A percentile compares a stretch with the other conserved stretches of the same genome.
phyloP scores from a whole-genome alignment of 148 eudicot genomes.

The Euryodendron excelsum region DNA sequence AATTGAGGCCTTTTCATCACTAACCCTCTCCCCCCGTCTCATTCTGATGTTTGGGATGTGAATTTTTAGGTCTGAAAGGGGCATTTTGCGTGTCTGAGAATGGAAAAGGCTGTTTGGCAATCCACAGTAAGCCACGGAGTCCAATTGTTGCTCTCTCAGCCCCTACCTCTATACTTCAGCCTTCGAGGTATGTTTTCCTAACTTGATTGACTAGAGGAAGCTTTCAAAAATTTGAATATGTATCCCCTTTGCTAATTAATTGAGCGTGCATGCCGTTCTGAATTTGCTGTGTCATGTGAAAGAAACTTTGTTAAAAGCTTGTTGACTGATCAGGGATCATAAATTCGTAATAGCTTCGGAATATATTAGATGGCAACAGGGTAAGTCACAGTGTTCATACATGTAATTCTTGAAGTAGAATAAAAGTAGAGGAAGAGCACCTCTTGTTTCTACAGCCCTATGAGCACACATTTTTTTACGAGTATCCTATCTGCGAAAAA shows the following conservation, averaged over 20 bases:
- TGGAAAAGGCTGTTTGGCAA: slow-evolving; percentile 42
- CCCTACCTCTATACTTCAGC: slow-evolving; percentile 19
- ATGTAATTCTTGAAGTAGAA: slow-evolving; percentile 2
- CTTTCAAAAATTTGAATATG: not conserved
- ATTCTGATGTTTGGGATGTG: no score
- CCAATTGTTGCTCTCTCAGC: slow-evolving; percentile 31
- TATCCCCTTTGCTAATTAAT: not conserved
- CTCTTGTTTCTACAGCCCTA: not conserved
- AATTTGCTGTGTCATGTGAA: not conserved
- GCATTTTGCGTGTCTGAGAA: slow-evolving; percentile 32
- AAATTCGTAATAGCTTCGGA: not conserved
- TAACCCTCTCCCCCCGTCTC: not conserved
- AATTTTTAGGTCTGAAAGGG: slow-evolving; percentile 39
- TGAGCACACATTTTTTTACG: not conserved
- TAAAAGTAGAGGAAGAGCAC: slow-evolving; percentile 1
- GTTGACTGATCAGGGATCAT: not conserved
- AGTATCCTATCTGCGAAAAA: not conserved
- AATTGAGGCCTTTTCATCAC: not conserved
- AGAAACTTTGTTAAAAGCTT: not conserved
- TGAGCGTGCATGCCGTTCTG: not conserved
- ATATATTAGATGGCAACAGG: not conserved
- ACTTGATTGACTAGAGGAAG: not conserved
- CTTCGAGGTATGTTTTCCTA: slow-evolving; percentile 43
- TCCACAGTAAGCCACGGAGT: slow-evolving; percentile 30
- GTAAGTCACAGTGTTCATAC: not conserved